phyloP scores from a whole-genome alignment of 345 rosid species.

The Alliaria petiolata region DNA sequence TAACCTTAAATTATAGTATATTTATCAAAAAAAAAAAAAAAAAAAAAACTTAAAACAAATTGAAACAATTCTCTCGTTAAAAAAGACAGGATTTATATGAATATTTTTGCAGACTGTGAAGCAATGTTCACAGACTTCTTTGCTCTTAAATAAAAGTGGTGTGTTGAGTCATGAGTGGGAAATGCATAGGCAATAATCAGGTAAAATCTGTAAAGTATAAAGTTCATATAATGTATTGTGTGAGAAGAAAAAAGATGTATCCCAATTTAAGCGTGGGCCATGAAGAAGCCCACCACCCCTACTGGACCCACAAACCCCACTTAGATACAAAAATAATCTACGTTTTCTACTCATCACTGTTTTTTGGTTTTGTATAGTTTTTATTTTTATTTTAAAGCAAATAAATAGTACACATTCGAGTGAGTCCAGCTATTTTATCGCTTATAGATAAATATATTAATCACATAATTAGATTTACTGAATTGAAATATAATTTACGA shows the following conservation, averaged over 20 bases:
- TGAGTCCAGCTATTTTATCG: not conserved
- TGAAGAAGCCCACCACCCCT: not conserved
- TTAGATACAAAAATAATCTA: not conserved
- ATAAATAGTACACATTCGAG: not conserved
- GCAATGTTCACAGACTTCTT: not conserved
- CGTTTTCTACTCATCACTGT: not conserved
- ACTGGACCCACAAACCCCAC: constrained; percentile 20
- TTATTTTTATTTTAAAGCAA: not conserved
- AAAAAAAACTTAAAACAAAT: not conserved
- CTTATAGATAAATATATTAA: too few relatives aligned
- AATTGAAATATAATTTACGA: not conserved
- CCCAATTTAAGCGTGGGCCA: constrained; percentile 8
- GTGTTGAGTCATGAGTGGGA: not conserved
- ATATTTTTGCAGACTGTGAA: not conserved
- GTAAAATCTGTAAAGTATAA: constrained; percentile 11
- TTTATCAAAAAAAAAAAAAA: not conserved
- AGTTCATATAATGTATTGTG: not conserved
- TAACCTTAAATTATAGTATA: not conserved
- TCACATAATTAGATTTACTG: too few relatives aligned
- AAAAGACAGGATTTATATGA: not conserved
- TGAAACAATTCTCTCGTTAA: not conserved
- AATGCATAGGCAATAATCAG: constrained; percentile 9
- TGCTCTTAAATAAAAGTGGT: not conserved
- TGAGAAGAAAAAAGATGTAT: not conserved
- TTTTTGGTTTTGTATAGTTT: not conserved